Evolutionary conservation across 768 basidiomycete species (phyloP), one percentile per base, ranked within the genome.

Genomic region (Termitomyces sp.): DNA sequence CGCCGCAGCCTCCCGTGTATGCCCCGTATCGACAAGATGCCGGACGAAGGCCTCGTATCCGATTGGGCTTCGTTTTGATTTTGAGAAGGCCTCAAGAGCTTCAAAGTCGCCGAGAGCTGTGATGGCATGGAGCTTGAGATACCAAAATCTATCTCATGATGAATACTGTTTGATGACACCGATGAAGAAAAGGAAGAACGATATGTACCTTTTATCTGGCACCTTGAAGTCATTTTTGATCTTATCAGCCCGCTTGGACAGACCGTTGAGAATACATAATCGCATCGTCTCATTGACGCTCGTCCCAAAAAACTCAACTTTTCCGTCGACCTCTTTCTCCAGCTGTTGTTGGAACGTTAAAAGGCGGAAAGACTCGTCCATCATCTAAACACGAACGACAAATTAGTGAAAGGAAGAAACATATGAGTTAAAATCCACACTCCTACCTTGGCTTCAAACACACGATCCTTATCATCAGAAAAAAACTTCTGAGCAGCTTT

Each of bases 31-130:
- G 28, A 90, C 80, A 37, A 97, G 78, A 60, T 90, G 84, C 37
- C 77, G 82, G 24, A 94, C 93, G 66, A 93, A 93, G 0, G 88
- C 80, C 65, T 98, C 95, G 65, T 96, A 98, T 1, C 97, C 96
- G 55, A 98, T 98, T 4, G 96, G 95, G 68, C 89, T 93, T 61
- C 92, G 82, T 70, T 83, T 94, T 35, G 87, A 88, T 62, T 85
- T 88, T 1, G 93, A 83, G 66, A 99, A 96, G 0, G 78, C 66
- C 46, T 98, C 93, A 14, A 98, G 77, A 2, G 80, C 84, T 34
- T 94, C 90, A 68, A 94, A 98, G 68, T 97, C 93, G 56, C 84
- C 77, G 21, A 81, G 74, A n/a, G 79, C 77, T 10, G 87, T 87
- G 53, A 98, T 70, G 0, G 93, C 89, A 51, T 91, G 82, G 5